Evolutionary conservation across 305 asterid genomes (phyloP).

Genomic region (Petunia hybrid): DNA sequence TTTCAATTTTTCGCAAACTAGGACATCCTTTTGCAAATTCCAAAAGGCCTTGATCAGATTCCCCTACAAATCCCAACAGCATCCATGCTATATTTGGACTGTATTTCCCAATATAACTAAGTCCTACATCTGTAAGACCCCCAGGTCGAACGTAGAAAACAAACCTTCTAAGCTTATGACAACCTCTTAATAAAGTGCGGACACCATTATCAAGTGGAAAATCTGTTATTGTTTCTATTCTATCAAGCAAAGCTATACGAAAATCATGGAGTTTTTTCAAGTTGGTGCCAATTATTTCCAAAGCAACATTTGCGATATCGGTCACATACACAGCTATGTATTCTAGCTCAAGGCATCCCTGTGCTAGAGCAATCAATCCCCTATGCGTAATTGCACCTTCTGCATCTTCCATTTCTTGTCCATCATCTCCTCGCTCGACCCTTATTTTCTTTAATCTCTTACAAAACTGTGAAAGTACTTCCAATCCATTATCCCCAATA

Average conservation of each 20-base stretch:
- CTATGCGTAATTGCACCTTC: conserved; percentile 86
- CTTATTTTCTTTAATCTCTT: conserved; percentile 76
- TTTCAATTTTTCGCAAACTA: conserved; percentile 73
- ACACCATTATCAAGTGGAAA: conserved; percentile 93
- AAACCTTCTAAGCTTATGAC: conserved; percentile 70
- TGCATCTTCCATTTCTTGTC: conserved; percentile 78
- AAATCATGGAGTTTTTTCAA: conserved; percentile 71
- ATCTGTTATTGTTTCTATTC: conserved; percentile 73
- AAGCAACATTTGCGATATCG: conserved; percentile 74
- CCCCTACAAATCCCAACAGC: conserved; percentile 88
- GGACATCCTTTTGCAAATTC: conserved; percentile 87
- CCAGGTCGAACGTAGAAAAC: conserved; percentile 82
- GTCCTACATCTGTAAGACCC: conserved; percentile 80
- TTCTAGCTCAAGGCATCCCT: conserved; percentile 75
- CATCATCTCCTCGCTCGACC: conserved; percentile 88
- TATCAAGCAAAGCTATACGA: conserved; percentile 82
- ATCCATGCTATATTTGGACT: conserved; percentile 81
- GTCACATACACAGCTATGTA: conserved; percentile 85
- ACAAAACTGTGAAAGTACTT: conserved; percentile 64
- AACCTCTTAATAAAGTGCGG: conserved; percentile 67
- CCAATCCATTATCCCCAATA: conserved; percentile 89
- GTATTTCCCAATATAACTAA: conserved; percentile 68
- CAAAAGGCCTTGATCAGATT: conserved; percentile 74
- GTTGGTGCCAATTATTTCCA: conserved; percentile 67
- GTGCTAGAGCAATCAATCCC: conserved; percentile 75